phyloP scores from a whole-genome alignment of 2,329 filamentous ascomycete species.

The Amesomyces nigricolor region DNA sequence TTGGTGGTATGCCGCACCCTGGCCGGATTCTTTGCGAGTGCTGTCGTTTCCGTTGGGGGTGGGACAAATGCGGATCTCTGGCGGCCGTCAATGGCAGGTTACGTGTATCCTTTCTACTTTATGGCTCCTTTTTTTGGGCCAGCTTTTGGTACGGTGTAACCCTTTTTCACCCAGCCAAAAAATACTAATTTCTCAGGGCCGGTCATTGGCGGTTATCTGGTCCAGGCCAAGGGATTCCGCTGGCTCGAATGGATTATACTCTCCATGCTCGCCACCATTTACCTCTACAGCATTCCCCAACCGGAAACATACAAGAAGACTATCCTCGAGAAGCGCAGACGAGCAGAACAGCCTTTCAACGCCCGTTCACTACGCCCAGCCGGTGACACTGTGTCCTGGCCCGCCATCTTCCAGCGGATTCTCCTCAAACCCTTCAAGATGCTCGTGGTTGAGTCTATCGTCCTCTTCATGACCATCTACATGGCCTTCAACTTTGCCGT shows the following conservation, averaged over 20 bases:
- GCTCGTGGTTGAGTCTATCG: slow-evolving; percentile 45
- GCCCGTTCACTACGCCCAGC: background rate
- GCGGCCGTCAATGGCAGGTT: background rate
- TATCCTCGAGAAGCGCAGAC: slow-evolving; percentile 28
- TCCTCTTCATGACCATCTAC: slow-evolving; percentile 38
- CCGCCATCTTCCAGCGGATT: slow-evolving; percentile 24
- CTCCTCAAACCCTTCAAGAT: slow-evolving; percentile 36
- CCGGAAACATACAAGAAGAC: slow-evolving; percentile 42
- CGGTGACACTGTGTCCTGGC: background rate
- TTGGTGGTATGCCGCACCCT: slow-evolving; percentile 35
- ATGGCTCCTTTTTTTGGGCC: slow-evolving; percentile 13
- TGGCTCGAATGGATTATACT: slow-evolving; percentile 41
- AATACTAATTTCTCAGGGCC: slow-evolving; percentile 26
- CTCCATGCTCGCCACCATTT: slow-evolving; percentile 35
- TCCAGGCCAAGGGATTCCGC: slow-evolving; percentile 37
- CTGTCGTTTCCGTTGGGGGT: slow-evolving; percentile 28
- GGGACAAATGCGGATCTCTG: slow-evolving; percentile 30
- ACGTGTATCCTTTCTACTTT: slow-evolving; percentile 12
- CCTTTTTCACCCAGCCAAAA: no score
- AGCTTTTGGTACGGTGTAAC: slow-evolving; percentile 2
- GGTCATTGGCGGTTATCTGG: slow-evolving; percentile 39
- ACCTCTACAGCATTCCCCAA: slow-evolving; percentile 35
- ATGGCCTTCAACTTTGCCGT: slow-evolving; percentile 29
- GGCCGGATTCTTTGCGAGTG: slow-evolving; percentile 30
- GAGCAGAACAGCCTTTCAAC: background rate